phyloP scores from a whole-genome alignment of 257 asterid species.

The Plectranthus barbatus region DNA sequence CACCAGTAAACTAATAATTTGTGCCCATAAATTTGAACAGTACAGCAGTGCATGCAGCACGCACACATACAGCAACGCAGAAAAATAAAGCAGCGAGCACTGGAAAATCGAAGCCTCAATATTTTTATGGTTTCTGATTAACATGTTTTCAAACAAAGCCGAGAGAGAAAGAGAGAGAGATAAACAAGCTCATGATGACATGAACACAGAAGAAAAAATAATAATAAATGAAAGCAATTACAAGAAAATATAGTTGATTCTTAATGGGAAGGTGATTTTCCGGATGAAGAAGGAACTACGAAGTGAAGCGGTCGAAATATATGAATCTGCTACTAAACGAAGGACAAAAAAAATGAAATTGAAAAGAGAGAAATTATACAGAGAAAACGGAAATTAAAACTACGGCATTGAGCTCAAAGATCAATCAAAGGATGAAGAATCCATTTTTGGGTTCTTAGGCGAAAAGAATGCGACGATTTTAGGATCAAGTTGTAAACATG shows the following conservation, averaged over 20 bases:
- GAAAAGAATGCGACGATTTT: background rate
- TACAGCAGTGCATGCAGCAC: conserved; percentile 24
- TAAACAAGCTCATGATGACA: too few species aligned
- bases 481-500: background rate
- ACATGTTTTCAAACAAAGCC: background rate
- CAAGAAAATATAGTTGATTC: background rate
- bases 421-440: background rate
- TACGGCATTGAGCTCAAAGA: background rate
- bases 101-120: conserved; percentile 15
- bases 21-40: conserved; percentile 3
- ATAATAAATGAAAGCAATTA: background rate
- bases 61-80: background rate
- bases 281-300: too few species aligned
- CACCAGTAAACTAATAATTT: conserved; percentile 9
- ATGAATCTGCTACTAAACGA: background rate
- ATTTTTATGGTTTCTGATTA: background rate
- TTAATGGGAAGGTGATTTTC: background rate
- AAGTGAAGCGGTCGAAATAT: background rate
- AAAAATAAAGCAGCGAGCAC: conserved; percentile 7
- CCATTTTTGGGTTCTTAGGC: background rate
- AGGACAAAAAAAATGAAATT: background rate
- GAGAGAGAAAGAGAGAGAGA: too few species aligned
- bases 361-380: too few species aligned
- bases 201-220: too few species aligned
- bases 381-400: background rate